Evolutionary conservation across 1,139 yeast species (phyloP), one percentile per base, ranked within the genome.

Genomic region (Nadsonia starkeyi-henricii): DNA sequence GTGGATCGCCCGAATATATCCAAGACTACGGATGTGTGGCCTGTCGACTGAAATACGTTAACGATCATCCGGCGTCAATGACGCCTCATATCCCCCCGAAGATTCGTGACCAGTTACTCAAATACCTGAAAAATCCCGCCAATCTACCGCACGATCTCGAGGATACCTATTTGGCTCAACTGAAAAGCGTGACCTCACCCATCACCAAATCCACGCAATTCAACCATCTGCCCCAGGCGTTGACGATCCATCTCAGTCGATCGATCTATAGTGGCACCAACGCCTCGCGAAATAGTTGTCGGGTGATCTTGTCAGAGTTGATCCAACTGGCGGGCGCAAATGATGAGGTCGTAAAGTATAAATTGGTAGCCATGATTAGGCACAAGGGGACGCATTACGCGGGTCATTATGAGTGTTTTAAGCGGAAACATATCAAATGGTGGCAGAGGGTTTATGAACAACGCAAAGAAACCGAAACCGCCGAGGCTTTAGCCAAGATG

Each of bases 371-470:
- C 1, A 69, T 86, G 55, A 79, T 91, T 21, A 74, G 86, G 53
- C 98, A 91, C 61, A 78, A 80, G 48, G 98, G 97, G 0, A 79
- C 93, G 0, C 97, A 91, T 63, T 75, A 82, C 19, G 78, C 81
- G 45, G 98, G 97, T 0, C 98, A 91, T 61, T 91, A 59, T 52
- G 69, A 66, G 48, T 63, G 68, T 47, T 62, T 60, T 47, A 58
- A 68, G 17, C 60, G 67, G 20, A 62, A 62, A 55, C 57, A 58
- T 47, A 49, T 57, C 48, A 52, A 46, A 3, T 58, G 57, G 55
- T 61, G 64, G 64, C 42, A 47, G 30, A 52, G 52, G 20, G 12
- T 12, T 17, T 19, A 36, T 43, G n/a, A 18, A 23, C 12, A 30
- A 23, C 5, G 28, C 5, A 23, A 9, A 23, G 9, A 5, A 23